Evolutionary conservation across 192 early-diverging fungal species (phyloP), one percentile per base, ranked within the genome.

Genomic region (Backusella tuberculispora): DNA sequence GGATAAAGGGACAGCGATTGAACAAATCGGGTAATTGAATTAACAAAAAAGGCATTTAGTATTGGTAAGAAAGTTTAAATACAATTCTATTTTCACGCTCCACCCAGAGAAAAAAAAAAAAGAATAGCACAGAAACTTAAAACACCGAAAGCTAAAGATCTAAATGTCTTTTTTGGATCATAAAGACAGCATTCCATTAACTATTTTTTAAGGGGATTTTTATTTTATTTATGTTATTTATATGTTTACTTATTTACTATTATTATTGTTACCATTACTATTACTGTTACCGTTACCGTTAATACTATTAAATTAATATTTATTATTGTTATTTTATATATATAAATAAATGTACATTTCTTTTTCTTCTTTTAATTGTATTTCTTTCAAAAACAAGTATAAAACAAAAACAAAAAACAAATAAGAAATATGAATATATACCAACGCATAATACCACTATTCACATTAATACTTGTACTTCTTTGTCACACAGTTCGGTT

Each of bases 21-120:
- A 26, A 60, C 26, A 60, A 60, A 60, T 60, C 53, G 24, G 53
- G 53, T 24, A 60, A 60, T 60, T 26, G 10, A 24, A 60, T 60
- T 60, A 60, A 60, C 53, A 60, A 26, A 60, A 60, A 60, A 60
- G 53, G 53, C 53, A 60, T 60, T 60, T 60, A 24, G 21, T 13
- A 60, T 60, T 60, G 53, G 53, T 60, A 60, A 60, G 53, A 60
- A 60, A 60, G 53, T 60, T 60, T 60, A 26, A 12, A 60, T 14
- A 26, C 17, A 2, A 26, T 26, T 26, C 3, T 10, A 60, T 60
- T 60, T 56, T 60, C 53, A 60, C 53, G 53, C 53, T 60, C 50
- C 15, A 56, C 50, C 24, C n/a, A 12, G 19, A 9, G 50, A 19
- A 19, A 8, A 7, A 53, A 6, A 15, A 50, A 19, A 48, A 50